A percentile compares a stretch with the other conserved stretches of the same genome.
phyloP scores from a whole-genome alignment of 306 rosid genomes.

The Ammopiptanthus mongolicus region DNA sequence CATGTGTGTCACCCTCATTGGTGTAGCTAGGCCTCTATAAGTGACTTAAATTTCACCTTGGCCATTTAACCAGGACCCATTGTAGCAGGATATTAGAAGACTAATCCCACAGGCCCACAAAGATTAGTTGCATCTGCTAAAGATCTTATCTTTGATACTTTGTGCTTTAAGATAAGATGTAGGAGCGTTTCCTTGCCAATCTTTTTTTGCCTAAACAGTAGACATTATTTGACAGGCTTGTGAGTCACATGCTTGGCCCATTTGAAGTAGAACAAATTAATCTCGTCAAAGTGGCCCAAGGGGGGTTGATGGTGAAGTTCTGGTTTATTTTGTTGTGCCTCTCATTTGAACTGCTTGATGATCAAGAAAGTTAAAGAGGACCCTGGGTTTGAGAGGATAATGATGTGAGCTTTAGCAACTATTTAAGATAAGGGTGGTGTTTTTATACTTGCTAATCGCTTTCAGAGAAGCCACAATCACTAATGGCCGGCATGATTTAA shows the following conservation, averaged over 20 bases:
- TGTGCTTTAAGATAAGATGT: constrained; percentile 46
- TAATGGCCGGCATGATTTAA: constrained; percentile 68
- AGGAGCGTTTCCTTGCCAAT: constrained; percentile 30
- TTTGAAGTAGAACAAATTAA: constrained; percentile 17
- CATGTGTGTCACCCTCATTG: constrained; percentile 19
- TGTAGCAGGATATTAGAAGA: constrained; percentile 29
- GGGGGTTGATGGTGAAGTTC: constrained; percentile 10
- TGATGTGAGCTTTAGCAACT: constrained; percentile 38
- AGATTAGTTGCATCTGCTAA: constrained; percentile 20
- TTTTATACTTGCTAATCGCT: constrained; percentile 43
- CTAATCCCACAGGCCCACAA: constrained; percentile 36
- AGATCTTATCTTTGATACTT: constrained; percentile 57
- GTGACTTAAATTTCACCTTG: constrained; percentile 20
- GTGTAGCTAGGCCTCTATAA: constrained; percentile 1
- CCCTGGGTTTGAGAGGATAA: constrained; percentile 32
- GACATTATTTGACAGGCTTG: constrained; percentile 55
- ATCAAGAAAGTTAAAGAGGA: constrained; percentile 16
- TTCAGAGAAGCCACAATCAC: constrained; percentile 34
- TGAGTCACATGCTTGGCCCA: constrained; percentile 32
- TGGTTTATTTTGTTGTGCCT: constrained; percentile 10
- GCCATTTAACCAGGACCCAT: constrained; percentile 25
- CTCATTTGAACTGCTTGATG: constrained; percentile 3
- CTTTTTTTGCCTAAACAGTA: constrained; percentile 31
- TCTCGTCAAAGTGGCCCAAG: constrained; percentile 18
- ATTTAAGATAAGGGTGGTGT: constrained; percentile 44